Base-by-base conservation (phyloP, 495 filamentous ascomycete species). In the Trichoderma orchidacearum region DNA sequence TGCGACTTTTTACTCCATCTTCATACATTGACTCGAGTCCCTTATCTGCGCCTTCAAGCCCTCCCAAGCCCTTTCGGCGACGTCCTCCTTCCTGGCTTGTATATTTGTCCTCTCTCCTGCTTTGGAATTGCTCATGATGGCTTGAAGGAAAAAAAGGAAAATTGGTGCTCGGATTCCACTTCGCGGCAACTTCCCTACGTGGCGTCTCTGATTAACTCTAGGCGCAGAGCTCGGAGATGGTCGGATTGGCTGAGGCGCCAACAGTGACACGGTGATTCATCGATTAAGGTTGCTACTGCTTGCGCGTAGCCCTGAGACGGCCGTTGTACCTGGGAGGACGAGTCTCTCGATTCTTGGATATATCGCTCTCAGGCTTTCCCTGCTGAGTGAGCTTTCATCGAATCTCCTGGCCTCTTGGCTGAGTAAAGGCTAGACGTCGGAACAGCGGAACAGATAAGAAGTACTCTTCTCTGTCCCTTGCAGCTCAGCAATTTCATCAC, bases 1-100 rank as follows among this genome's bases (percentile, higher is more conserved):
- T 48, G 41, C 41, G 41, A 48, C 21, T 48, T 48, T 48, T 48
- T n/a, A n/a, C n/a, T n/a, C n/a, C n/a, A n/a, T n/a, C n/a, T 41
- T 21, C 21, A 41, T 41, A 41, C 36, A 18, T 8, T 13, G n/a
- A 3, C 17, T 48, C 41, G 21, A 23, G 8, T 27, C 21, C 41
- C 41, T 48, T 48, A 48, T 48, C 41, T 25, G 21, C 41, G 41
- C 41, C 9, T 11, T 48, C 41, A 48, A 13, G 3, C 21, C 41
- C 17, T 28, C 7, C 7, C 5, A 27, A 48, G 3, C 41, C 41
- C 27, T 25, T 25, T n/a, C n/a, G n/a, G n/a, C n/a, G n/a, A n/a
- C n/a, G n/a, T n/a, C n/a, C n/a, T n/a, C n/a, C n/a, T n/a, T n/a
- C n/a, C n/a, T n/a, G n/a, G n/a, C n/a, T n/a, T n/a, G n/a, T n/a